A percentile compares a stretch with the other conserved stretches of the same genome.
phyloP scores from a whole-genome alignment of 129 eudicot genomes.

The Ambrosia trifida region DNA sequence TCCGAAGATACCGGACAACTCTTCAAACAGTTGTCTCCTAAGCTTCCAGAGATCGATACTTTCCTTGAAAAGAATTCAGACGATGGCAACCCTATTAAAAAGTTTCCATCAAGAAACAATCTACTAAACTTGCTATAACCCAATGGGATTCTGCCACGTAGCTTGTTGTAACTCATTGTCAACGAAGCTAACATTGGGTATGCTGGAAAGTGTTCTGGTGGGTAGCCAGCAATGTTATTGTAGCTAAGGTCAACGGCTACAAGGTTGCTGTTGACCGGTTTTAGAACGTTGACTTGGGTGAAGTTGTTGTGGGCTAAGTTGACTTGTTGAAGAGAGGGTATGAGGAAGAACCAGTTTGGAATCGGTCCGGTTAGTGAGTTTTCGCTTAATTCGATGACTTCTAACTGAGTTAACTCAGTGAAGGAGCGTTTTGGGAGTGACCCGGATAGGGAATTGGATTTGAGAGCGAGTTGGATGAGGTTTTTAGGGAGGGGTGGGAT shows the following conservation, averaged over 20 bases:
- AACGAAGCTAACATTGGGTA: conserved; percentile 63
- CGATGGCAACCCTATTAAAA: conserved; percentile 75
- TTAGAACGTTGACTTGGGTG: conserved; percentile 53
- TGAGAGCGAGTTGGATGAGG: conserved; percentile 55
- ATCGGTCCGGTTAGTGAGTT: conserved; percentile 67
- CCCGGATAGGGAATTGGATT: conserved; percentile 67
- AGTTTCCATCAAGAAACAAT: conserved; percentile 87
- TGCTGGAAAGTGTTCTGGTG: conserved; percentile 57
- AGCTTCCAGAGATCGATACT: conserved; percentile 59
- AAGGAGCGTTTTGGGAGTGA: conserved; percentile 44
- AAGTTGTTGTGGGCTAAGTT: conserved; percentile 68
- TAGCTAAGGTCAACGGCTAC: conserved; percentile 79
- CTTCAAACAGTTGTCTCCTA: conserved; percentile 84
- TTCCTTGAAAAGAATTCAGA: conserved; percentile 55
- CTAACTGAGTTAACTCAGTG: conserved; percentile 52
- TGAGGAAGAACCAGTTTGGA: conserved; percentile 61
- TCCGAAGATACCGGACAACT: conserved; percentile 64
- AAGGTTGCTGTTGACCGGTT: conserved; percentile 56
- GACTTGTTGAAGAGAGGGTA: conserved; percentile 73
- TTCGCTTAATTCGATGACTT: conserved; percentile 70
- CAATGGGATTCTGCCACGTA: conserved; percentile 81
- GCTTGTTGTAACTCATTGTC: conserved; percentile 64
- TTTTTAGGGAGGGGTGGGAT: conserved; percentile 66
- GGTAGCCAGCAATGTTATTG: conserved; percentile 54
- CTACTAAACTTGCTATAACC: conserved; percentile 57